Conservation (phyloP, 1,139 yeast genomes). For the Lizanozyma gosingica region DNA sequence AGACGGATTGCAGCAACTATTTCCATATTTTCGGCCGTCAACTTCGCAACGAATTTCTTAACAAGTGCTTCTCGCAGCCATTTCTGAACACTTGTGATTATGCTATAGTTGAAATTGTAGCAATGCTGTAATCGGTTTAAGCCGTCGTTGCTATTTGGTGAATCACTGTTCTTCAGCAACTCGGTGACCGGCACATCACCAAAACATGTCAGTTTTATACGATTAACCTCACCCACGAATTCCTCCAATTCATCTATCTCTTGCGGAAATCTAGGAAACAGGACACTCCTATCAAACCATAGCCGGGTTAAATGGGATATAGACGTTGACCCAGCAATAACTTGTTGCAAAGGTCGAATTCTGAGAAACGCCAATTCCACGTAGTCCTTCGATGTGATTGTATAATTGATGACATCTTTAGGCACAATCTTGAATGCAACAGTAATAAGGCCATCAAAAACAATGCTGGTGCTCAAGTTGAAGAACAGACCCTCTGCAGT, state of each 20-base stretch:
- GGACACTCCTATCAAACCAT: background rate
- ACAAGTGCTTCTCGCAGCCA: conserved; percentile 4
- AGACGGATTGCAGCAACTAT: conserved; percentile 6
- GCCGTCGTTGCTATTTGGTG: background rate
- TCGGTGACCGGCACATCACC: background rate
- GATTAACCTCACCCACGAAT: conserved; percentile 1
- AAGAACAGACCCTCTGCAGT: conserved; percentile 21
- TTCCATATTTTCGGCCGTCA: conserved; percentile 2
- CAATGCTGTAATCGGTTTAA: conserved; percentile 13
- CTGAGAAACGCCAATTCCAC: background rate
- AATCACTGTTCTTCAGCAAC: background rate
- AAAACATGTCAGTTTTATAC: conserved; percentile 10
- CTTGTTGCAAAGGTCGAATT: background rate
- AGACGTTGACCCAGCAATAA: background rate
- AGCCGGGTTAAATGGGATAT: background rate
- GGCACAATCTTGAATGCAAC: conserved; percentile 21
- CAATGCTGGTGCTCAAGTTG: conserved; percentile 17
- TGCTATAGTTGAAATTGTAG: conserved; percentile 1
- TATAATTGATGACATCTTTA: conserved; percentile 21
- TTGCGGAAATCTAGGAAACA: background rate
- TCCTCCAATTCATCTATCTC: background rate
- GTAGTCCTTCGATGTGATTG: conserved; percentile 16
- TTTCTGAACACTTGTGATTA: conserved; percentile 1
- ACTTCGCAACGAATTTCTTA: conserved; percentile 1
- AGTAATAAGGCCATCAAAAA: conserved; percentile 16